Conservation (phyloP, 2,329 filamentous ascomycete genomes). For the Colletotrichum orchidophilum region DNA sequence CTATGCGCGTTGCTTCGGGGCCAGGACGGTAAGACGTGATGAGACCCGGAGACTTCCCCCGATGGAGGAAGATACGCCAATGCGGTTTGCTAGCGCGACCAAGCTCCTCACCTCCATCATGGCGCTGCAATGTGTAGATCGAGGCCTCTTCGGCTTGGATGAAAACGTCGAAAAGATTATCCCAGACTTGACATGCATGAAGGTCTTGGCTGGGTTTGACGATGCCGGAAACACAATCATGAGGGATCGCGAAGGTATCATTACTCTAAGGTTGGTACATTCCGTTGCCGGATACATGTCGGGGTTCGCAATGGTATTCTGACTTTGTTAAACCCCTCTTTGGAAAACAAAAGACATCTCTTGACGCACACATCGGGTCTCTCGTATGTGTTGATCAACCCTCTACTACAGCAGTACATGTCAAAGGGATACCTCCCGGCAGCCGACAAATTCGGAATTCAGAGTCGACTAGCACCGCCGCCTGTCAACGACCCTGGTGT, state of each 20-base stretch:
- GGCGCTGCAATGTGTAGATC: constrained; percentile 62
- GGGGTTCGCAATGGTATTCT: not conserved
- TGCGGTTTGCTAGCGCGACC: constrained; percentile 46
- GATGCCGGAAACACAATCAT: constrained; percentile 49
- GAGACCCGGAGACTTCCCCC: constrained; percentile 43
- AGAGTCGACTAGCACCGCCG: not conserved
- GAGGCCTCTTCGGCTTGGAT: constrained; percentile 56
- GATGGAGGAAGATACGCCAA: constrained; percentile 42
- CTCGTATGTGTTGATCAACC: constrained; percentile 53
- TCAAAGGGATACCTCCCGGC: constrained; percentile 2
- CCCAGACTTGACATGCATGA: constrained; percentile 58
- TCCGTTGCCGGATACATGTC: not conserved
- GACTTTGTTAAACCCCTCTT: not conserved
- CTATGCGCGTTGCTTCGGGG: constrained; percentile 8
- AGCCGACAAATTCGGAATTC: not conserved
- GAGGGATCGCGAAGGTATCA: constrained; percentile 43
- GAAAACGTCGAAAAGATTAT: constrained; percentile 54
- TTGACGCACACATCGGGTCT: constrained; percentile 61
- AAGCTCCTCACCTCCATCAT: constrained; percentile 61
- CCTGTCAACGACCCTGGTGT: constrained; percentile 40
- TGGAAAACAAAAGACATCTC: constrained; percentile 37
- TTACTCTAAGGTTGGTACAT: constrained; percentile 50
- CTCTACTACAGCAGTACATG: constrained; percentile 38
- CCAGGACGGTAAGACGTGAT: not conserved
- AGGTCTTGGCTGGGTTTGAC: constrained; percentile 59